A percentile compares a stretch with the other conserved stretches of the same genome.
Evolutionary conservation across 148 eudicot genomes (phyloP).

Genomic region (Pouteria glomerata): DNA sequence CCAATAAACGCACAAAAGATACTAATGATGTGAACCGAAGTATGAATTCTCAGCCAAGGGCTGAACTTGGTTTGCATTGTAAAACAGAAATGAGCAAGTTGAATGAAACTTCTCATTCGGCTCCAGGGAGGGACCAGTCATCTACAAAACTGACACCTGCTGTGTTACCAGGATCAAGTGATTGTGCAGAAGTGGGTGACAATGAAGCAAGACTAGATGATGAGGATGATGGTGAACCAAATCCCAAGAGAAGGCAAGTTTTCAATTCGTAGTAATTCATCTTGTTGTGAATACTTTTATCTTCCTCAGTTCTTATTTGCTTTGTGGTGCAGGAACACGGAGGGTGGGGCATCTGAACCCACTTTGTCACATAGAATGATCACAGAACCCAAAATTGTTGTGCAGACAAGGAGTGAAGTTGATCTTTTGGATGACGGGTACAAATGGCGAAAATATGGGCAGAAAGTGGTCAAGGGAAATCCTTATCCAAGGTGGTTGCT

Average conservation of each 20-base stretch:
- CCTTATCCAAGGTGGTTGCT: slow-evolving; percentile 70
- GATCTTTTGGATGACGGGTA: slow-evolving; percentile 92
- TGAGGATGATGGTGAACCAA: slow-evolving; percentile 39
- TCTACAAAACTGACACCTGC: slow-evolving; percentile 31
- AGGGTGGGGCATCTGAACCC: slow-evolving; percentile 26
- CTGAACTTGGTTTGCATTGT: slow-evolving; percentile 19
- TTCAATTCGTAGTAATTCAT: not conserved
- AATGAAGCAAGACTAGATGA: slow-evolving; percentile 21
- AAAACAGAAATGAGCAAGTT: slow-evolving; percentile 20
- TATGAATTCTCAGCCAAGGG: slow-evolving; percentile 10
- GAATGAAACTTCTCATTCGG: slow-evolving; percentile 21
- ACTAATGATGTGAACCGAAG: slow-evolving; percentile 14
- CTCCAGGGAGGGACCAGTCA: slow-evolving; percentile 20
- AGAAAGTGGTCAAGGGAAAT: slow-evolving; percentile 93
- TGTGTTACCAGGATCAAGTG: slow-evolving; percentile 34
- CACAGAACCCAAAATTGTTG: slow-evolving; percentile 73
- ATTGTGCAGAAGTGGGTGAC: slow-evolving; percentile 39
- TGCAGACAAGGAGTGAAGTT: slow-evolving; percentile 92
- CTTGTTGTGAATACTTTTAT: not conserved
- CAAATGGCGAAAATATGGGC: slow-evolving; percentile 98
- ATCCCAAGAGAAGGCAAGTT: slow-evolving; percentile 64
- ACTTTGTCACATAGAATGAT: slow-evolving; percentile 45
- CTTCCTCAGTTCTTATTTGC: not conserved
- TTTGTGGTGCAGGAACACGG: slow-evolving; percentile 43
- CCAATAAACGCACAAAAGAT: slow-evolving; percentile 24